Evolutionary conservation across 805 yeast genomes (phyloP), one percentile per base, ranked within the genome.

Genomic region (Candida sakaeoensis): DNA sequence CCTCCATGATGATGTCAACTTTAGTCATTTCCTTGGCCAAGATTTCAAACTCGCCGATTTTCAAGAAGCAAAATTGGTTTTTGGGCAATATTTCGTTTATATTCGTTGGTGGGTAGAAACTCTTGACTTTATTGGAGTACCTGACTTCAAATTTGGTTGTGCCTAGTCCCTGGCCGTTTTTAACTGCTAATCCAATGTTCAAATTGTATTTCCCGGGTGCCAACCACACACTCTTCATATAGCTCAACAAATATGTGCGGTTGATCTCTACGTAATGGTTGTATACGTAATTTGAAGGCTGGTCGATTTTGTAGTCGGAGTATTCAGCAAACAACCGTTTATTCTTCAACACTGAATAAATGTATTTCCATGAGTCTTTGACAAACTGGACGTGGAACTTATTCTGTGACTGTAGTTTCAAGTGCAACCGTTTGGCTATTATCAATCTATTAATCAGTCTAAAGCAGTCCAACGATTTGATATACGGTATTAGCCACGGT

Each of bases 1-100:
- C 85, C 45, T 77, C 82, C 71, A 79, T 69, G 0, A 62, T 55
- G 25, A 77, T 53, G 30, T 70, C 69, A 8, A 75, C 60, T 39
- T 60, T 60, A 5, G 54, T 44, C n/a, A 65, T 46, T 22, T 61
- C 58, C 21, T 12, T 9, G 9, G 12, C 33, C 13, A 66, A 63
- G 1, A 75, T 55, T 2, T 41, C 43, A 47, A 80, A 76, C 33
- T 63, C 66, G 0, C 82, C 84, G 19, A 79, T 48, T 45, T 75
- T 70, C 26, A 79, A 52, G 17, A 79, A 58, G 18, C 76, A 68
- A 48, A 76, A 68, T 43, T 69, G 70, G 19, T 69, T 62, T 38
- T 66, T 69, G 1, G 83, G 83, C n/a, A 78, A 57, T 17, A 80
- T 62, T 9, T 79, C 84, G 37, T 70, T 71, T 32, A 80, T 73